Conservation (phyloP, 2,329 filamentous ascomycete genomes). For the Colletotrichum sp. region DNA sequence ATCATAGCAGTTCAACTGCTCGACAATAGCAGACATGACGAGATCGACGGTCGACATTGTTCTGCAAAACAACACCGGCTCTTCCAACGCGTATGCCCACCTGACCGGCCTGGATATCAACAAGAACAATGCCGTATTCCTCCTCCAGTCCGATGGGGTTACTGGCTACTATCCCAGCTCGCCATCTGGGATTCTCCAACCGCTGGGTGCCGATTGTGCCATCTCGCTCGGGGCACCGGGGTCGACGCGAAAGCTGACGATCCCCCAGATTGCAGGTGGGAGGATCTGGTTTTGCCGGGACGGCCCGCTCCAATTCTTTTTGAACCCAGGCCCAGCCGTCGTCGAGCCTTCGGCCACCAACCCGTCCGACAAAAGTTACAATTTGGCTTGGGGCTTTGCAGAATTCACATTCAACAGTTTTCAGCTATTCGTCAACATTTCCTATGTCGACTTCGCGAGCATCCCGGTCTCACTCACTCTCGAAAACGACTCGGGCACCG, state of each 20-base stretch:
- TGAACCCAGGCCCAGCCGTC: slow-evolving; percentile 75
- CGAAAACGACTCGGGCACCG: slow-evolving; percentile 46
- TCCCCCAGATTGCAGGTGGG: slow-evolving; percentile 74
- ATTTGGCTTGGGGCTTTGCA: slow-evolving; percentile 68
- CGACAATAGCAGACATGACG: slow-evolving; percentile 31
- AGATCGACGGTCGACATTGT: slow-evolving; percentile 58
- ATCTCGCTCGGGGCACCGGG: slow-evolving; percentile 70
- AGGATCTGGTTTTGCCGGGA: slow-evolving; percentile 75
- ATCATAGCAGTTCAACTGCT: neutral
- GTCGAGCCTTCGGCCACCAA: slow-evolving; percentile 80
- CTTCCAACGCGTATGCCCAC: slow-evolving; percentile 68
- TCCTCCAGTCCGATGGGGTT: slow-evolving; percentile 70
- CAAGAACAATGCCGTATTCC: slow-evolving; percentile 62
- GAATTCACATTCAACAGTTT: slow-evolving; percentile 70
- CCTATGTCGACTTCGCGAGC: slow-evolving; percentile 77
- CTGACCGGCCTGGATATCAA: slow-evolving; percentile 71
- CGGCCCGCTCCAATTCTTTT: slow-evolving; percentile 66
- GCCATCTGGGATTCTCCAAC: slow-evolving; percentile 54
- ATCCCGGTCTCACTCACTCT: slow-evolving; percentile 66
- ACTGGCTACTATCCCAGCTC: slow-evolving; percentile 70
- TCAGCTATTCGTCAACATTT: slow-evolving; percentile 72
- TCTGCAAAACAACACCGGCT: slow-evolving; percentile 69
- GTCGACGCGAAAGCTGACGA: slow-evolving; percentile 61
- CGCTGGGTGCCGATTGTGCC: slow-evolving; percentile 62
- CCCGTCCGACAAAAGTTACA: slow-evolving; percentile 64